These are phyloP conservation scores for Lactarius akahatsu DNA, from an alignment of 768 basidiomycete genomes.

Conservation along the genomic window DNA sequence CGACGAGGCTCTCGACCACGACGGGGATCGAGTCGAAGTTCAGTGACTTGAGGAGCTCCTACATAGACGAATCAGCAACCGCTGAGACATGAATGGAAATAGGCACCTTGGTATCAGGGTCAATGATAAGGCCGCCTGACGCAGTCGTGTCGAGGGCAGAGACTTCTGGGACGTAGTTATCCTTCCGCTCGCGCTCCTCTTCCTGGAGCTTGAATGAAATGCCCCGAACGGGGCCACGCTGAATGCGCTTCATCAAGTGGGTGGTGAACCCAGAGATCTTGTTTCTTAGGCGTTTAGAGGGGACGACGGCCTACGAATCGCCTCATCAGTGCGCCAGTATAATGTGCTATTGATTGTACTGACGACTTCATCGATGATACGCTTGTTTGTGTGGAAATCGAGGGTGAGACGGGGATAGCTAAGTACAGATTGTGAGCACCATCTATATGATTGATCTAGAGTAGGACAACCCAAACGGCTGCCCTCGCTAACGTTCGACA, in stretches of 20 bases:
- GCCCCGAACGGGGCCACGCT: constrained; percentile 95
- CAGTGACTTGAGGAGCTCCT: constrained; percentile 87
- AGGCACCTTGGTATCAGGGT: constrained; percentile 89
- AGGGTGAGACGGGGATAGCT: constrained; percentile 99
- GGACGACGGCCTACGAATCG: constrained; percentile 72
- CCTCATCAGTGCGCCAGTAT: constrained; percentile 3
- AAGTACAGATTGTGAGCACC: constrained; percentile 7
- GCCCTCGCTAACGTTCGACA: not conserved
- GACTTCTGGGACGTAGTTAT: constrained; percentile 98
- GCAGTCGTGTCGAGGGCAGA: constrained; percentile 86
- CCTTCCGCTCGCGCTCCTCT: constrained; percentile 98
- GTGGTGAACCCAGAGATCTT: constrained; percentile 99
- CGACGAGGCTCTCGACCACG: constrained; percentile 62
- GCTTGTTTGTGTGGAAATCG: constrained; percentile 99
- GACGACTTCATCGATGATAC: constrained; percentile 97
- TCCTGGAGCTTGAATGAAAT: constrained; percentile 99
- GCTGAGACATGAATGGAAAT: not conserved
- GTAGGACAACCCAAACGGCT: not conserved
- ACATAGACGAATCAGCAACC: constrained; percentile 9
- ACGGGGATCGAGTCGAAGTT: constrained; percentile 94
- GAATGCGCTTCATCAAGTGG: constrained; percentile 99
- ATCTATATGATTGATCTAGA: not conserved
- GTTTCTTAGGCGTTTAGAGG: constrained; percentile 98
- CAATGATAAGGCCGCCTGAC: constrained; percentile 73
- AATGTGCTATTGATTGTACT: constrained; percentile 36